Percentiles rank a stretch among this genome's conserved stretches.
Evolutionary conservation across 768 basidiomycete genomes (phyloP).

Genomic region (Lactarius hengduanensis): DNA sequence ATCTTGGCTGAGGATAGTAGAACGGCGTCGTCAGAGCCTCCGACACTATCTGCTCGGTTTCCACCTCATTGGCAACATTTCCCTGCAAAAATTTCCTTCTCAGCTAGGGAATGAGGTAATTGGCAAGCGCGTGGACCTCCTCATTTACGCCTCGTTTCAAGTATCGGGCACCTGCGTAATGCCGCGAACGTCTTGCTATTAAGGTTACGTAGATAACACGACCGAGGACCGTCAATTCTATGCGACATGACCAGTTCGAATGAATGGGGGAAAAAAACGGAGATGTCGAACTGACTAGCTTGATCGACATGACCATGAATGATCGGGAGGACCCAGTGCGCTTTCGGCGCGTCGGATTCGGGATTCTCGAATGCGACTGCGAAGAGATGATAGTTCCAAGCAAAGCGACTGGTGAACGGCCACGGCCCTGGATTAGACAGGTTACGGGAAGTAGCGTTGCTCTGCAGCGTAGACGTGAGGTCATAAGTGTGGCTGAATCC

Average conservation of each 20-base stretch:
- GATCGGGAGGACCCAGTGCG: constrained; percentile 86
- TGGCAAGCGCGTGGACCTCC: constrained; percentile 50
- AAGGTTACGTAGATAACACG: constrained; percentile 90
- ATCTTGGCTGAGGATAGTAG: constrained; percentile 59
- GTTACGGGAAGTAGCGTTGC: constrained; percentile 70
- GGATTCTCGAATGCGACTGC: constrained; percentile 58
- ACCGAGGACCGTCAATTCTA: constrained; percentile 88
- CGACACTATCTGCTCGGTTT: constrained; percentile 96
- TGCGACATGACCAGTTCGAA: not conserved
- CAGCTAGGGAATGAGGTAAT: not conserved
- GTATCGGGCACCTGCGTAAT: constrained; percentile 95
- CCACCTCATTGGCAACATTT: constrained; percentile 97
- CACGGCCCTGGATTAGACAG: constrained; percentile 46
- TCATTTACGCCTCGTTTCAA: constrained; percentile 93
- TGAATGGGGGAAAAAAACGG: not conserved
- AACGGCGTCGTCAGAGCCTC: constrained; percentile 89
- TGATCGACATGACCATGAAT: constrained; percentile 98
- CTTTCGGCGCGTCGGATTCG: constrained; percentile 43
- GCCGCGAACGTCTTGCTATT: constrained; percentile 92
- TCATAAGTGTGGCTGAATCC: constrained; percentile 86
- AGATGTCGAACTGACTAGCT: constrained; percentile 64
- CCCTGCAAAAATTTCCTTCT: constrained; percentile 50
- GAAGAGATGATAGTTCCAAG: constrained; percentile 94
- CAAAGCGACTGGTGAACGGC: constrained; percentile 83
- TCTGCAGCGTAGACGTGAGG: constrained; percentile 91